A percentile compares a stretch with the other conserved stretches of the same genome.
Conservation (phyloP, 108 stramenopile species). For the Schizochytrium sp. region DNA sequence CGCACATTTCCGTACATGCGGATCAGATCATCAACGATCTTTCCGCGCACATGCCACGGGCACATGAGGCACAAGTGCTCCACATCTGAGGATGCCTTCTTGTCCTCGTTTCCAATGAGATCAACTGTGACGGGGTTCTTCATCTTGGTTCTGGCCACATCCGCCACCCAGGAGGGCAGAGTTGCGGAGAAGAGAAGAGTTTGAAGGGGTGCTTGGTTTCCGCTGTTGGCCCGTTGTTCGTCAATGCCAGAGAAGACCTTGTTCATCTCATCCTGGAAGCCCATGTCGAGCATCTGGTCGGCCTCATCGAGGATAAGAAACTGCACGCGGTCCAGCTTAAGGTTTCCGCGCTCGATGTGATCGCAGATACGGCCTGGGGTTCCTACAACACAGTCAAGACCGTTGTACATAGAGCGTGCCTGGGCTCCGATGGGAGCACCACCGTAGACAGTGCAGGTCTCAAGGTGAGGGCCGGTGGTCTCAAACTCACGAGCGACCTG, state of each 20-base stretch:
- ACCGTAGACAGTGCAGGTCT: conserved; percentile 90
- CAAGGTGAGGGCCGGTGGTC: conserved; percentile 81
- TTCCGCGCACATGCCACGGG: conserved; percentile 87
- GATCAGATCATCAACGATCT: conserved; percentile 89
- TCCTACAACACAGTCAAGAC: conserved; percentile 95
- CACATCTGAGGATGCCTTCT: conserved; percentile 90
- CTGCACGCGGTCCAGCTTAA: conserved; percentile 84
- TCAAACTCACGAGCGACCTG: conserved; percentile 94
- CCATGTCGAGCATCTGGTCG: conserved; percentile 99
- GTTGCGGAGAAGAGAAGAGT: conserved; percentile 97
- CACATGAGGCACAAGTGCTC: conserved; percentile 91
- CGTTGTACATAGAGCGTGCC: conserved; percentile 84
- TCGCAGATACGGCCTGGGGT: conserved; percentile 98
- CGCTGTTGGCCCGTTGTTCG: conserved; percentile 67
- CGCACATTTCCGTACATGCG: conserved; percentile 83
- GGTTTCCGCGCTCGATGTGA: conserved; percentile 91
- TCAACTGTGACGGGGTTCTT: conserved; percentile 88
- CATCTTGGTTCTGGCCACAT: conserved; percentile 90
- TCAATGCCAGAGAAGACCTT: conserved; percentile 86
- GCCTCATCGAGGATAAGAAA: conserved; percentile 97
- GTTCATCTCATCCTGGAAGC: conserved; percentile 98
- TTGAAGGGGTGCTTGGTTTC: conserved; percentile 73
- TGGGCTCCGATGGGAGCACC: conserved; percentile 94
- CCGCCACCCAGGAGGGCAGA: conserved; percentile 93
- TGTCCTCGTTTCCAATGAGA: conserved; percentile 81